Base-by-base conservation (phyloP, 2,329 filamentous ascomycete genomes). In the Macrophomina phaseolina region DNA sequence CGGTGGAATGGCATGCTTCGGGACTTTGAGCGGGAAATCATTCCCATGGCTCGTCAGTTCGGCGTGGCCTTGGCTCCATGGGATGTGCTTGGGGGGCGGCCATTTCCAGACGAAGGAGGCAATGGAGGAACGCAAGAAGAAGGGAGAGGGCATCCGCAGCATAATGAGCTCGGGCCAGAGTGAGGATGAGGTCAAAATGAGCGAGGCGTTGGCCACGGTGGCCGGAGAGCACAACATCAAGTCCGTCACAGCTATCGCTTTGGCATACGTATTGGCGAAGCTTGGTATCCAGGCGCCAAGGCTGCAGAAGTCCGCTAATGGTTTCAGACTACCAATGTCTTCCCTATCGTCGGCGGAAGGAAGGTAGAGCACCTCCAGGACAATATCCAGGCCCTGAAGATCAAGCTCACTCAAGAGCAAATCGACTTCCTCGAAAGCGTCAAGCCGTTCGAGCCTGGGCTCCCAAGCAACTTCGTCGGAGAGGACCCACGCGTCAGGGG, bases 341-440 rank as follows among this genome's bases (percentile, higher is more conserved):
- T 91, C 73, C 91, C 91, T 0, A 87, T 93, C 45, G 82, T 92
- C 5, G 90, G 90, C 9, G 89, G 89, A 0, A 84, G 90, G 8
- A 92, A 88, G 71, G 77, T 91, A 7, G 86, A 89, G 60, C 90
- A 93, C 73, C 80, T 93, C 48, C 85, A 89, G 73, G 84, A 82
- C 66, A 93, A 92, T 71, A 90, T 93, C 70, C 85, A 89, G 72
- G 89, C 89, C 0, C 80, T 94, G 45, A 82, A 81, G 1, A 79
- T 93, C 48, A 79, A 83, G 65, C 79, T 94, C 46, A 85, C 80
- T 0, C 75, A 82, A 0, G 83, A 89, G 68, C 89, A 94, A 49
- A 85, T 93, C 28, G 78, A 86, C 45, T 84, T 88, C 70, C 87
- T 93, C 67, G 90, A 93, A 68, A 79, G 73, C 5, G 87, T 87